A percentile compares a stretch with the other conserved stretches of the same genome.
These are phyloP conservation scores for Anthracocystis walkeri DNA, from an alignment of 1,284 basidiomycete genomes.

Conservation along the genomic window DNA sequence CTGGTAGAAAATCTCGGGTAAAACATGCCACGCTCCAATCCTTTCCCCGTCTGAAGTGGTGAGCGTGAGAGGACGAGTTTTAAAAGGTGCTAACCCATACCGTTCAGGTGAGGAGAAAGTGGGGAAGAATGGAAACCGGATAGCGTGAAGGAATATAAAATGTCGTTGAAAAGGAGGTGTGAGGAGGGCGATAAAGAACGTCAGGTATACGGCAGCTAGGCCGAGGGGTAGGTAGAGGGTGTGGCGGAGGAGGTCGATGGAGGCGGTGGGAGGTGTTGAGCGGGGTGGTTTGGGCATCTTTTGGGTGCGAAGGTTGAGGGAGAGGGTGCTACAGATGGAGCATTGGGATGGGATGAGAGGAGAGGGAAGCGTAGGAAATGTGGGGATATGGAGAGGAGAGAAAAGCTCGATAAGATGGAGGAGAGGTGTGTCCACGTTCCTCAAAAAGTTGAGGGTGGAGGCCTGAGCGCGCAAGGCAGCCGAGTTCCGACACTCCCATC, in stretches of 20 bases:
- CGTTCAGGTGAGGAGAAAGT: constrained; percentile 23
- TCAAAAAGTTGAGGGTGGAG: constrained; percentile 15
- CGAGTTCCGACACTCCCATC: constrained; percentile 6
- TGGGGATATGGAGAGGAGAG: no score
- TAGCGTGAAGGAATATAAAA: constrained; percentile 53
- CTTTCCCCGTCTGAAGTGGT: constrained; percentile 80
- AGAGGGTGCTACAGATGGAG: neutral
- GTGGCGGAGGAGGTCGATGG: constrained; percentile 11
- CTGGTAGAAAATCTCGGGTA: constrained; percentile 78
- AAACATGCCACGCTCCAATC: constrained; percentile 89
- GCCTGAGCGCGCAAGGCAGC: constrained; percentile 5
- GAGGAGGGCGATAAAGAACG: constrained; percentile 47
- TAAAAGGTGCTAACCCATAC: constrained; percentile 75
- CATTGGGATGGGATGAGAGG: neutral
- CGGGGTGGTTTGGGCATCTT: neutral
- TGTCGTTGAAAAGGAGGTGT: constrained; percentile 35
- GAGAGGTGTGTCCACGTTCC: constrained; percentile 23
- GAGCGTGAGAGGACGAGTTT: constrained; percentile 80
- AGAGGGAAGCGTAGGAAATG: no score
- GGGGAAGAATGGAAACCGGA: constrained; percentile 51
- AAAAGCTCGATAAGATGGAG: no score
- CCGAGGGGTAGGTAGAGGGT: constrained; percentile 24
- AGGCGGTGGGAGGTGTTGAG: neutral
- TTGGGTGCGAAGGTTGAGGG: neutral
- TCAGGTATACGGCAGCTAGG: constrained; percentile 27